phyloP scores from a whole-genome alignment of 1,139 yeast species.

The Nematodospora anomalae region DNA sequence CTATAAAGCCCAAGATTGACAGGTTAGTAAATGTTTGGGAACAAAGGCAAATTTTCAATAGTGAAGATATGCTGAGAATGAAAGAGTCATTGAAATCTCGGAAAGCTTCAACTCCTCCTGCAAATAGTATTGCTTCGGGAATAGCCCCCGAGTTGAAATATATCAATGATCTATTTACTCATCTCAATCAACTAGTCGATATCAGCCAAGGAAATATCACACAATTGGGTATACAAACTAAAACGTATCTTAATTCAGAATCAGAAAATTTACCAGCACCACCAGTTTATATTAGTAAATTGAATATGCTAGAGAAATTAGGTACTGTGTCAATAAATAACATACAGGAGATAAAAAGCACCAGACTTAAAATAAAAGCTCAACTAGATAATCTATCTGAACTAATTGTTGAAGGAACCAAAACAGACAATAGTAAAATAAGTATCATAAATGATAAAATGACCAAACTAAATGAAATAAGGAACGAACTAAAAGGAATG shows the following conservation, averaged over 20 bases:
- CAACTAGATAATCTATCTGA: slow-evolving; percentile 45
- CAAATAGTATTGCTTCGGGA: slow-evolving; percentile 8
- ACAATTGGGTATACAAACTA: slow-evolving; percentile 46
- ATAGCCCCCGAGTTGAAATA: slow-evolving; percentile 42
- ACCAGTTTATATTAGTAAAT: slow-evolving; percentile 45
- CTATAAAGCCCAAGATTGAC: slow-evolving; percentile 54
- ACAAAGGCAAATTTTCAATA: slow-evolving; percentile 59
- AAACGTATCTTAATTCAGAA: slow-evolving; percentile 42
- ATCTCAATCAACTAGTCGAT: slow-evolving; percentile 31
- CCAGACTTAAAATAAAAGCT: slow-evolving; percentile 39
- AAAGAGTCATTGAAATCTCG: slow-evolving; percentile 30
- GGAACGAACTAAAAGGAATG: slow-evolving; percentile 48
- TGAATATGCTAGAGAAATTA: slow-evolving; percentile 44
- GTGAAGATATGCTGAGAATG: slow-evolving; percentile 44
- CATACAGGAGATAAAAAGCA: slow-evolving; percentile 37
- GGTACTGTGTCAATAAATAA: slow-evolving; percentile 37
- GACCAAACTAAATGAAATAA: slow-evolving; percentile 36
- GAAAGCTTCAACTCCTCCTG: slow-evolving; percentile 16
- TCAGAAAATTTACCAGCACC: slow-evolving; percentile 56
- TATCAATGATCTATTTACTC: slow-evolving; percentile 33
- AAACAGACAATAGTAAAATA: slow-evolving; percentile 45
- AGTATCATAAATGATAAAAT: slow-evolving; percentile 43
- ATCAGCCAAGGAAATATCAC: slow-evolving; percentile 39
- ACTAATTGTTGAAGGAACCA: slow-evolving; percentile 42
- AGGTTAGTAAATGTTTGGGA: slow-evolving; percentile 76